Conservation (phyloP, 495 filamentous ascomycete genomes). For the Trichoderma erinaceum region DNA sequence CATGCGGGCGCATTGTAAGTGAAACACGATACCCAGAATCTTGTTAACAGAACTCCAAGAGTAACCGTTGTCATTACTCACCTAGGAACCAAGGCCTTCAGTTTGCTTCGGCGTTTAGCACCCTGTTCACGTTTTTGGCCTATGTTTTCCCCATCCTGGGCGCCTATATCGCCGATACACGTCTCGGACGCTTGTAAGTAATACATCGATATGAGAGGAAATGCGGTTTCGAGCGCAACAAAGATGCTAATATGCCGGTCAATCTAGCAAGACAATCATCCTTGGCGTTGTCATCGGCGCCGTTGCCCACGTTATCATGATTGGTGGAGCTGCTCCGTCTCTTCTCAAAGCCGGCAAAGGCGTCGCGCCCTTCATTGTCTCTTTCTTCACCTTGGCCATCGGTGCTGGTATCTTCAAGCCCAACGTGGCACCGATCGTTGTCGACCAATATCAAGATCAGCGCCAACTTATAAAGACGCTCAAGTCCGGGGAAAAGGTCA, state of each 20-base stretch:
- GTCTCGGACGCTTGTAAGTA: constrained; percentile 57
- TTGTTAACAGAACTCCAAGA: background rate
- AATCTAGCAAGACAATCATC: constrained; percentile 39
- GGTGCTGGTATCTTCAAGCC: constrained; percentile 62
- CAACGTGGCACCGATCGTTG: constrained; percentile 56
- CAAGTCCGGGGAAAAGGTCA: constrained; percentile 53
- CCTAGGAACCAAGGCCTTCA: constrained; percentile 3
- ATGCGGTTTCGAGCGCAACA: background rate
- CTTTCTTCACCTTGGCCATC: constrained; percentile 57
- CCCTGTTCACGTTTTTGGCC: constrained; percentile 70
- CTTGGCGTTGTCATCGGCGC: constrained; percentile 40
- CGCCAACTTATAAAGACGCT: constrained; percentile 38
- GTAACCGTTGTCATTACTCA: background rate
- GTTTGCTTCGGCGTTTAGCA: constrained; percentile 51
- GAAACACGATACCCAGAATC: background rate
- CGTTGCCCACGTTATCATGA: constrained; percentile 59
- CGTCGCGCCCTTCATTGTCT: constrained; percentile 54
- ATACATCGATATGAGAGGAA: constrained; percentile 34
- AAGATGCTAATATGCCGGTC: background rate
- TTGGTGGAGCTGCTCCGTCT: constrained; percentile 54
- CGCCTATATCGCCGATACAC: constrained; percentile 66
- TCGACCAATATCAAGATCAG: constrained; percentile 44
- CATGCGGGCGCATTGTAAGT: constrained; percentile 51
- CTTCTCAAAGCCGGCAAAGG: constrained; percentile 49
- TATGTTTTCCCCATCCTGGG: constrained; percentile 62